A percentile compares a stretch with the other conserved stretches of the same genome.
These are phyloP conservation scores for Neobulgaria alba DNA, from an alignment of 2,329 filamentous ascomycete genomes.

Conservation along the genomic window DNA sequence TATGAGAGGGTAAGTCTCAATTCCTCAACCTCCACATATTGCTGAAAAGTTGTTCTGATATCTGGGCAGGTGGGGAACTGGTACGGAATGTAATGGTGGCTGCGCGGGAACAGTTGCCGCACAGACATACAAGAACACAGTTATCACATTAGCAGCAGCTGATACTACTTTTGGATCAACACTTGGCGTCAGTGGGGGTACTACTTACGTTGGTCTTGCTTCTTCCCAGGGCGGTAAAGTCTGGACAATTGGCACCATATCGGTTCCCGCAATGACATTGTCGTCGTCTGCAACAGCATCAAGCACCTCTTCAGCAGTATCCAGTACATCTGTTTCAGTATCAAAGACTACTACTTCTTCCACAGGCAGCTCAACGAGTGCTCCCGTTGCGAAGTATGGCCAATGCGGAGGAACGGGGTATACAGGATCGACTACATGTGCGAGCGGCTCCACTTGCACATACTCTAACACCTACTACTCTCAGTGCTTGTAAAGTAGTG, in stretches of 20 bases:
- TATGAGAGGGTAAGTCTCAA: no score
- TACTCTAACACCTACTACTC: slow-evolving; percentile 20
- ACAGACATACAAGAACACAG: slow-evolving; percentile 2
- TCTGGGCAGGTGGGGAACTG: slow-evolving; percentile 19
- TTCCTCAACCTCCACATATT: no score
- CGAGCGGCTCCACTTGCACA: slow-evolving; percentile 18
- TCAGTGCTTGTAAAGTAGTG: slow-evolving; percentile 20
- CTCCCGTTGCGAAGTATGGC: slow-evolving; percentile 9
- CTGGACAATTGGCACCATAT: slow-evolving; percentile 3
- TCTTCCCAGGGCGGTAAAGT: slow-evolving; percentile 2
- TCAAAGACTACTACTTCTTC: neutral
- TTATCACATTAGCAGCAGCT: slow-evolving; percentile 1
- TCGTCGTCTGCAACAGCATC: no score
- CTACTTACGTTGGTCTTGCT: neutral
- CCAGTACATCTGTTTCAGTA: neutral
- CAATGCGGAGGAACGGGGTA: slow-evolving; percentile 23
- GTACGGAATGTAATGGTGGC: slow-evolving; percentile 2
- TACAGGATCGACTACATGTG: slow-evolving; percentile 20
- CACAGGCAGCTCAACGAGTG: slow-evolving; percentile 1
- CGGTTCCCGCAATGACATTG: slow-evolving; percentile 2
- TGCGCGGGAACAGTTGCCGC: neutral
- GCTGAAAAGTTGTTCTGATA: no score
- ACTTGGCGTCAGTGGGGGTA: neutral
- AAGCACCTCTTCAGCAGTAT: neutral
- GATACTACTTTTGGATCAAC: slow-evolving; percentile 1